Evolutionary conservation across 2,329 filamentous ascomycete species (phyloP).

Genomic region (Penicillium verrucosum): DNA sequence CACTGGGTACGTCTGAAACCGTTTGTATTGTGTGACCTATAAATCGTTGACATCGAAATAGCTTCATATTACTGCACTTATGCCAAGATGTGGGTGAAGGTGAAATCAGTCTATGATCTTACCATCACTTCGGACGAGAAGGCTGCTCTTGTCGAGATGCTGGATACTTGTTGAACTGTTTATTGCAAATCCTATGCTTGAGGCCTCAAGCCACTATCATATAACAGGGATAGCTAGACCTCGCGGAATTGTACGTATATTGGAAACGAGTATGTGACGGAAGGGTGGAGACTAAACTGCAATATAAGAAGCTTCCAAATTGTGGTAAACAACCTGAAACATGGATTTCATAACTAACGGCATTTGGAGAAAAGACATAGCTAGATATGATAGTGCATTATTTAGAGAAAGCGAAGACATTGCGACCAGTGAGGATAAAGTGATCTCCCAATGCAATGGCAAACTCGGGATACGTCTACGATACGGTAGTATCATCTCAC

Average conservation of each 20-base stretch:
- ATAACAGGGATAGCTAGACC: neutral
- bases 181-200: neutral
- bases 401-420: too few species aligned
- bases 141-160: constrained; percentile 61
- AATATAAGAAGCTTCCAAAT: neutral
- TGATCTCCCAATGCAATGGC: too few species aligned
- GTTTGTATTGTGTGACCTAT: neutral
- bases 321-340: neutral
- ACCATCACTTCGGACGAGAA: constrained; percentile 71
- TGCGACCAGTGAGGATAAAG: too few species aligned
- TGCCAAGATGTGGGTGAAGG: constrained; percentile 70
- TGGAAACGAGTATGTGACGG: too few species aligned
- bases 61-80: constrained; percentile 73
- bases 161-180: constrained; percentile 37
- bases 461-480: too few species aligned
- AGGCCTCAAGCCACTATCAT: neutral
- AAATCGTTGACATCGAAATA: constrained; percentile 15
- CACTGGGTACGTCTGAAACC: constrained; percentile 48
- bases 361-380: neutral
- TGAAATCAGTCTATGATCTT: constrained; percentile 70
- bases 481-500: too few species aligned
- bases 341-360: neutral
- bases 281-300: too few species aligned
- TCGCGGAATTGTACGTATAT: neutral
- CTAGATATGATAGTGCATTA: too few species aligned